phyloP scores from a whole-genome alignment of 768 basidiomycete species.

The Pisolithus orientalis region DNA sequence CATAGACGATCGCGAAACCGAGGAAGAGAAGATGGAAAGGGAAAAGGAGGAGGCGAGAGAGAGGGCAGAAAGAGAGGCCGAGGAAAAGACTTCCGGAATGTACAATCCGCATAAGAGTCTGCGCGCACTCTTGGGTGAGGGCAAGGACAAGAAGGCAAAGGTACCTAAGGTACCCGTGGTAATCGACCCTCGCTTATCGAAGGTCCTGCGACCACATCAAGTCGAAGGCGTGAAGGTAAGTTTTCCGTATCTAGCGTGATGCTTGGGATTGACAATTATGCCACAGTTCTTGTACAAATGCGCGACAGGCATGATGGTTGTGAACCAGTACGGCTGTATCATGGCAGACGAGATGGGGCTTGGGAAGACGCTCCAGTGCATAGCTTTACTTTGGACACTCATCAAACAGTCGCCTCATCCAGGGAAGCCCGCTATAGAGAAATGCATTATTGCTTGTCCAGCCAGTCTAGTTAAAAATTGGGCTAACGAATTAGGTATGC shows the following conservation, averaged over 20 bases:
- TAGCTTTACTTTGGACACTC: constrained; percentile 90
- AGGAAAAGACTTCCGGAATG: constrained; percentile 64
- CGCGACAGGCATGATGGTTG: constrained; percentile 87
- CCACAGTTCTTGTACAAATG: constrained; percentile 90
- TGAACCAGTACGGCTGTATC: constrained; percentile 91
- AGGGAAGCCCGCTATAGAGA: constrained; percentile 85
- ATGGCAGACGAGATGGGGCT: constrained; percentile 99
- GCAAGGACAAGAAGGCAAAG: constrained; percentile 57
- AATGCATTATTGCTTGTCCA: constrained; percentile 96
- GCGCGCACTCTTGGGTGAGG: constrained; percentile 68
- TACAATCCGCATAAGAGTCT: constrained; percentile 93
- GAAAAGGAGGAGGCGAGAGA: constrained; percentile 68
- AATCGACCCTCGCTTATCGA: constrained; percentile 82
- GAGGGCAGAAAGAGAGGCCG: constrained; percentile 55
- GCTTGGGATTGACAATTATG: constrained; percentile 1
- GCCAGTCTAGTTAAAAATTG: constrained; percentile 96
- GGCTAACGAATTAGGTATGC: constrained; percentile 90
- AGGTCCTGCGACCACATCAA: constrained; percentile 94
- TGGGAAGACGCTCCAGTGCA: constrained; percentile 95
- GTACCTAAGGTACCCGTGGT: constrained; percentile 88
- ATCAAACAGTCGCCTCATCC: constrained; percentile 91
- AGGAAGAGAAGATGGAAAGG: constrained; percentile 72
- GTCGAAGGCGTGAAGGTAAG: constrained; percentile 94
- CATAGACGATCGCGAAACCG: constrained; percentile 85
- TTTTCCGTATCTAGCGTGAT: constrained; percentile 1